Conservation (phyloP, 2,329 filamentous ascomycete genomes). For the Trichophaea hybrida region DNA sequence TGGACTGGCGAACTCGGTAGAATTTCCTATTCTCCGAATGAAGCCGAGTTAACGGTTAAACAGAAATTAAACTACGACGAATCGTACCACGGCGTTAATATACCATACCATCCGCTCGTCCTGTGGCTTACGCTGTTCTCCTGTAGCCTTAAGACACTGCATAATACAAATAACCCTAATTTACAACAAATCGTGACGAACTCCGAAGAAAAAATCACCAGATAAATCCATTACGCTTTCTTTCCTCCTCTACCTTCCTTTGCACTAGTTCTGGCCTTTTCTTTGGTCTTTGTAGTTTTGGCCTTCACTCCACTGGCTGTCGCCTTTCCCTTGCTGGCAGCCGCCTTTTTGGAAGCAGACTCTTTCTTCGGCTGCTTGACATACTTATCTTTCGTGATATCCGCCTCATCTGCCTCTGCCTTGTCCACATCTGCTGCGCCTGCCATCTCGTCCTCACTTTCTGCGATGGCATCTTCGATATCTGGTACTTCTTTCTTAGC, state of each 20-base stretch:
- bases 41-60: background rate
- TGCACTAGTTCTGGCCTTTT: background rate
- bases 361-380: constrained; percentile 73
- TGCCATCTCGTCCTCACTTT: constrained; percentile 58
- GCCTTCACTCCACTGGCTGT: constrained; percentile 26
- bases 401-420: constrained; percentile 62
- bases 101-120: background rate
- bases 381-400: constrained; percentile 89
- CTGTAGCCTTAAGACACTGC: background rate
- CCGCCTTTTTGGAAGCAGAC: constrained; percentile 38
- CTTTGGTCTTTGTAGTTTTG: background rate
- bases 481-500: constrained; percentile 66
- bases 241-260: background rate
- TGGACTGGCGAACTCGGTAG: constrained; percentile 27
- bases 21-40: background rate
- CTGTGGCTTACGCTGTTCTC: background rate
- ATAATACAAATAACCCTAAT: background rate
- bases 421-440: constrained; percentile 42
- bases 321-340: constrained; percentile 30
- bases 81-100: background rate
- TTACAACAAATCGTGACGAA: background rate
- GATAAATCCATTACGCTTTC: background rate
- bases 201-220: background rate
- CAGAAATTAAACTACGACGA: constrained; percentile 5
- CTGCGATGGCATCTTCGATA: constrained; percentile 89